Evolutionary conservation across 139 green algal species (phyloP).

Genomic region (Chlamydomonas applanata): DNA sequence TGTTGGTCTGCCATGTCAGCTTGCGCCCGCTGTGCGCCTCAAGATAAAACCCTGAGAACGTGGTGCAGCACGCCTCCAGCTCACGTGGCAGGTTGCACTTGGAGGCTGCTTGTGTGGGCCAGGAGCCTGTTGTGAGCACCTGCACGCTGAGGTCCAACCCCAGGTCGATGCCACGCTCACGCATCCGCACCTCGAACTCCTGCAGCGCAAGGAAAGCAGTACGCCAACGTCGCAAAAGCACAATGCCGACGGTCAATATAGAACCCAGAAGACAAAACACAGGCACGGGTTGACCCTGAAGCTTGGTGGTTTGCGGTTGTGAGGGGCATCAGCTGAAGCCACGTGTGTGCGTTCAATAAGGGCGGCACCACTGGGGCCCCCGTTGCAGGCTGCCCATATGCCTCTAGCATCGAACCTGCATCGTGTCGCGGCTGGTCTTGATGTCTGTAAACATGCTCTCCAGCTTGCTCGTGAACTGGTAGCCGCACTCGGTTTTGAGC

Average conservation of each 20-base stretch:
- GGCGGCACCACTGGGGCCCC: no score
- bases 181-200: conserved; percentile 69
- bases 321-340: no score
- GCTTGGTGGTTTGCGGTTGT: no score
- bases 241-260: no score
- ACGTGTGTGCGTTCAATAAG: no score
- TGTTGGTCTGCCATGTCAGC: conserved; percentile 91
- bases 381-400: no score
- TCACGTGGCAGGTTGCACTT: conserved; percentile 86
- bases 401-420: no score
- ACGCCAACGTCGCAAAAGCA: no score
- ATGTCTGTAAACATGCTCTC: conserved; percentile 99
- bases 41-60: conserved; percentile 89
- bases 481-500: conserved; percentile 98
- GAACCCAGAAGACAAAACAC: no score
- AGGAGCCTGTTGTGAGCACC: conserved; percentile 95
- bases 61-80: conserved; percentile 59
- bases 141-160: conserved; percentile 82
- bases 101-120: conserved; percentile 70
- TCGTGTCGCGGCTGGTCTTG: conserved; percentile 85
- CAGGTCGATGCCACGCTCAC: conserved; percentile 34
- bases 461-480: conserved; percentile 97
- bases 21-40: conserved; percentile 66
- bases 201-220: no score
- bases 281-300: no score